phyloP scores from a whole-genome alignment of 345 rosid species.

The Lumnitzera littorea region DNA sequence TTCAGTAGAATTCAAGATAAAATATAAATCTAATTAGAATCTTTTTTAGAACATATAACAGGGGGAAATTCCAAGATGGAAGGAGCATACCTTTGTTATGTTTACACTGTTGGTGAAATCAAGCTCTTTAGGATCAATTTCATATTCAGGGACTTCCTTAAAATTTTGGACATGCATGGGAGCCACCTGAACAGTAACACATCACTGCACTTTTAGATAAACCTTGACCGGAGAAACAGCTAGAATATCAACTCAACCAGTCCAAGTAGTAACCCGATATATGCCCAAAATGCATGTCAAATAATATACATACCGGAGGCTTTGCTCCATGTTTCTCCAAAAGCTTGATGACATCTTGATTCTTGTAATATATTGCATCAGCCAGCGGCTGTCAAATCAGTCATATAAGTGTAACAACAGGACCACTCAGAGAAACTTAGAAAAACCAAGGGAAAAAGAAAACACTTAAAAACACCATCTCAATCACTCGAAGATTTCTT shows the following conservation, averaged over 20 bases:
- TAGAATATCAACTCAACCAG: neutral
- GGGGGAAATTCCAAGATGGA: neutral
- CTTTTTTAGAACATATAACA: no score
- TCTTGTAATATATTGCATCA: conserved; percentile 67
- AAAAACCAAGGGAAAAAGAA: neutral
- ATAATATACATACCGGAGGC: conserved; percentile 41
- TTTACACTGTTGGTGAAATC: conserved; percentile 63
- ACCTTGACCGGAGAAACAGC: no score
- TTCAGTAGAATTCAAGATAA: no score
- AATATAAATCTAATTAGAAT: no score
- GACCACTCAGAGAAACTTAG: conserved; percentile 1
- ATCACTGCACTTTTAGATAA: neutral
- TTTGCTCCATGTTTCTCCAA: conserved; percentile 72
- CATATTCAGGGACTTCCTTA: conserved; percentile 77
- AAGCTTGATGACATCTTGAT: conserved; percentile 60
- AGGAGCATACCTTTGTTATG: conserved; percentile 56
- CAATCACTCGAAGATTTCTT: no score
- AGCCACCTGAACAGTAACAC: conserved; percentile 36
- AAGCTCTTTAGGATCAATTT: conserved; percentile 65
- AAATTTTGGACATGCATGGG: conserved; percentile 70
- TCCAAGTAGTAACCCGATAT: neutral
- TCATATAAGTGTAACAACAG: no score
- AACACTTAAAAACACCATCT: neutral
- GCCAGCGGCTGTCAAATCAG: conserved; percentile 67
- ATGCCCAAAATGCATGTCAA: neutral